phyloP scores from a whole-genome alignment of 2,329 filamentous ascomycete genomes.

The Colletotrichum melonis region DNA sequence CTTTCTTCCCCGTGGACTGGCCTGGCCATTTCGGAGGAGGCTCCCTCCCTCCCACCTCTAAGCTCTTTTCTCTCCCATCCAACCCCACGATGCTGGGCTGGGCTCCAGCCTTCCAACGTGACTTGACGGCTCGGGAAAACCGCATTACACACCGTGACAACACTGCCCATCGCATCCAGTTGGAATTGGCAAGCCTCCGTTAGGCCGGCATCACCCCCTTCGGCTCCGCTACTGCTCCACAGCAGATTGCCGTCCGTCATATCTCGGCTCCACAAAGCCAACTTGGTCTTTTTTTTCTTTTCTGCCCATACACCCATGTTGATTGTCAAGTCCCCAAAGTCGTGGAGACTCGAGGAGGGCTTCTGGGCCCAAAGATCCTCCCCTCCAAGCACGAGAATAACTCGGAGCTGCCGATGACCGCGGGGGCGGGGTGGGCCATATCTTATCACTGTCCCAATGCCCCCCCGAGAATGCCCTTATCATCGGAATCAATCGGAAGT shows the following conservation, averaged over 20 bases:
- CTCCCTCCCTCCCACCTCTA: not conserved
- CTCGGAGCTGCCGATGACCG: constrained; percentile 11
- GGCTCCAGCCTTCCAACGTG: no score
- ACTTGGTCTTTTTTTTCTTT: not conserved
- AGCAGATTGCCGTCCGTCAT: constrained; percentile 26
- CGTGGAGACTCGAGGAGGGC: no score
- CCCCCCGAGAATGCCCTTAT: constrained; percentile 20
- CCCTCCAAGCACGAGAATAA: constrained; percentile 17
- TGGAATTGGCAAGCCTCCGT: constrained; percentile 7
- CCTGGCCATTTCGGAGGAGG: not conserved
- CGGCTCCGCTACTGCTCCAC: constrained; percentile 24
- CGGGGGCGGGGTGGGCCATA: constrained; percentile 1
- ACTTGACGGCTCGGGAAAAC: not conserved
- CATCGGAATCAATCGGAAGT: constrained; percentile 20
- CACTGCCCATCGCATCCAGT: not conserved
- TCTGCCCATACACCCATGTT: not conserved
- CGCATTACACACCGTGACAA: not conserved
- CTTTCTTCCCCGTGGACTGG: constrained; percentile 3
- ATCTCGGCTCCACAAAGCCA: constrained; percentile 1
- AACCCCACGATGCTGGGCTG: not conserved
- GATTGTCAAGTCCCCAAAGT: not conserved
- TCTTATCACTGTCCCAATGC: constrained; percentile 7
- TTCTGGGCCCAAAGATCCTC: not conserved
- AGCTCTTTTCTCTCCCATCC: not conserved
- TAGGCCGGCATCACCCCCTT: constrained; percentile 21